Percentiles rank a stretch among this genome's conserved stretches.
phyloP scores from a whole-genome alignment of 208 protist species.

The Entamoeba dispar region DNA sequence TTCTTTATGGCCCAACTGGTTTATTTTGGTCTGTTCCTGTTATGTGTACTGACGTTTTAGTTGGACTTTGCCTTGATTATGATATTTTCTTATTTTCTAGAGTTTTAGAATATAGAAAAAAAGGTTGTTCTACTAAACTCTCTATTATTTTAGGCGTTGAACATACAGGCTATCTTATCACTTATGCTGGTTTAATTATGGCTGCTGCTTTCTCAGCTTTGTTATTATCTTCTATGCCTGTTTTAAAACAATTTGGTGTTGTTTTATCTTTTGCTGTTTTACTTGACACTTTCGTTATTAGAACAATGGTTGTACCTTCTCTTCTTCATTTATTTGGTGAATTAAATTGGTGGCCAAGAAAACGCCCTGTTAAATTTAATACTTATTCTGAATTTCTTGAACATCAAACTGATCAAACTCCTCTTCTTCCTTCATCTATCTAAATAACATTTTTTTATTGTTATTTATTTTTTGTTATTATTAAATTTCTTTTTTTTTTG shows the following conservation, averaged over 20 bases:
- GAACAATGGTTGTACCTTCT: conserved; percentile 35
- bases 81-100: conserved; percentile 38
- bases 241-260: conserved; percentile 39
- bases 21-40: conserved; percentile 27
- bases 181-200: conserved; percentile 42
- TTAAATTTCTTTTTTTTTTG: no score
- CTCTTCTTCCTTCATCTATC: no score
- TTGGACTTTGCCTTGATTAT: conserved; percentile 42
- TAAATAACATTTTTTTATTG: no score
- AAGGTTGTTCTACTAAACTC: neutral
- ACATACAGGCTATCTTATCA: conserved; percentile 35
- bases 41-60: conserved; percentile 32
- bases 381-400: no score
- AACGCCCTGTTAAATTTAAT: neutral
- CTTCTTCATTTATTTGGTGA: conserved; percentile 28
- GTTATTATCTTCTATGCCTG: conserved; percentile 24
- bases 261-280: conserved; percentile 32
- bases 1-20: conserved; percentile 3
- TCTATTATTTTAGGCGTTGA: conserved; percentile 18
- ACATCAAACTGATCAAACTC: no score
- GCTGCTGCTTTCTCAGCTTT: conserved; percentile 37
- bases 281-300: conserved; percentile 40
- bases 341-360: conserved; percentile 35
- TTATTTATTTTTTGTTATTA: no score
- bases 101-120: conserved; percentile 21